Percentiles rank a stretch among this genome's conserved stretches.
phyloP scores from a whole-genome alignment of 1,139 yeast species.

The Debaryomyces sp. region DNA sequence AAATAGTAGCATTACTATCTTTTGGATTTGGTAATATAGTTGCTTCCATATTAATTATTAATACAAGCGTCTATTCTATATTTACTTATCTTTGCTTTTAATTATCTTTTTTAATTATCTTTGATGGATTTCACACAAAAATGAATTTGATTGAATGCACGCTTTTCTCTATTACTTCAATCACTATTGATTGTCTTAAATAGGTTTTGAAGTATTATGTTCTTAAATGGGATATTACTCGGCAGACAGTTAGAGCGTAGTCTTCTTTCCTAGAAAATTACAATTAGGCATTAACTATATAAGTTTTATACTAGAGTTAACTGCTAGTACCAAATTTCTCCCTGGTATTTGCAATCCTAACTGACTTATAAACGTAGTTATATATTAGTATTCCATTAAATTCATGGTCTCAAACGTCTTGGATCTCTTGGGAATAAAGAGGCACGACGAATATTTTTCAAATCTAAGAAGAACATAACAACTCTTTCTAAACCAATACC shows the following conservation, averaged over 20 bases:
- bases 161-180: not conserved
- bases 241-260: not conserved
- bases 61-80: not conserved
- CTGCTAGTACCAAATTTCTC: too few relatives aligned
- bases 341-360: not conserved
- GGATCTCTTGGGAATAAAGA: conserved; percentile 99
- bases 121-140: not conserved
- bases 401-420: conserved; percentile 81
- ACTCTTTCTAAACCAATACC: conserved; percentile 99
- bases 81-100: not conserved
- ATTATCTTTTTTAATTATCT: not conserved
- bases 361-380: not conserved
- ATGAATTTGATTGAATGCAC: not conserved
- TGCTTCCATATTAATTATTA: conserved; percentile 31
- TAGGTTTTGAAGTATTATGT: too few relatives aligned
- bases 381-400: not conserved
- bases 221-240: too few relatives aligned
- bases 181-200: not conserved
- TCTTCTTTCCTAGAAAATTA: too few relatives aligned
- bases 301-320: too few relatives aligned
- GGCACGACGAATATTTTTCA: conserved; percentile 97
- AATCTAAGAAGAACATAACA: conserved; percentile 94
- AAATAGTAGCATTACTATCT: conserved; percentile 68
- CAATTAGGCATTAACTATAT: too few relatives aligned
- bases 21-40: conserved; percentile 33